Base-by-base conservation (phyloP, 2,329 filamentous ascomycete species). In the Chalara sp. region DNA sequence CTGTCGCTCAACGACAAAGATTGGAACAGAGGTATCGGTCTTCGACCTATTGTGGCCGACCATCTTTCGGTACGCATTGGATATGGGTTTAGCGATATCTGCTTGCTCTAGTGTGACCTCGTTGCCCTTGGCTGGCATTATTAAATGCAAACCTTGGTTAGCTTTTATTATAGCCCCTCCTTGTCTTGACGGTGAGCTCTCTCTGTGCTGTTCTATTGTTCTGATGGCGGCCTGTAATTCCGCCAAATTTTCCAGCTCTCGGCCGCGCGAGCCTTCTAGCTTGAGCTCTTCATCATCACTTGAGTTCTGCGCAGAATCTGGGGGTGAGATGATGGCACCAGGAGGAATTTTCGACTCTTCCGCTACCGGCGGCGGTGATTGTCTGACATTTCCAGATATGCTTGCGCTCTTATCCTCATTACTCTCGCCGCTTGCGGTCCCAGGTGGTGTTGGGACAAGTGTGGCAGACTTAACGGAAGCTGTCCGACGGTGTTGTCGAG, bases 251-350 rank as follows among this genome's bases (percentile, higher is more conserved):
- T 63, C 59, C 48, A 65, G 52, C 32, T 60, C 46, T 13, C 60
- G 53, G 35, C 59, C 57, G 55, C 61, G 56, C 13, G 48, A 50
- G 12, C 32, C 50, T 11, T 32, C 28, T 13, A 32, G n/a, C 66
- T 67, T 29, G 61, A 70, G 59, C 81, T 83, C 63, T 63, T 95
- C 89, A 59, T 95, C 89, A 65, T 96, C 91, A 68, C 91, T 90
- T 30, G 85, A 91, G 58, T 85, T 87, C 39, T 80, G 79, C 6
- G 80, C 78, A 33, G 91, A 96, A 62, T 96, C 92, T 7, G 92
- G 92, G 35, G 92, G 92, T 0, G 92, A 96, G 53, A 95, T 87
- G 60, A 96, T 81, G 56, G 89, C 90, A 54, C 89, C 89, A 55
- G 82, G 81, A 41, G 90, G 89, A 68, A 96, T 93, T 56, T 80